phyloP scores from a whole-genome alignment of 1,284 basidiomycete species.

The Exsudoporus floridanus region DNA sequence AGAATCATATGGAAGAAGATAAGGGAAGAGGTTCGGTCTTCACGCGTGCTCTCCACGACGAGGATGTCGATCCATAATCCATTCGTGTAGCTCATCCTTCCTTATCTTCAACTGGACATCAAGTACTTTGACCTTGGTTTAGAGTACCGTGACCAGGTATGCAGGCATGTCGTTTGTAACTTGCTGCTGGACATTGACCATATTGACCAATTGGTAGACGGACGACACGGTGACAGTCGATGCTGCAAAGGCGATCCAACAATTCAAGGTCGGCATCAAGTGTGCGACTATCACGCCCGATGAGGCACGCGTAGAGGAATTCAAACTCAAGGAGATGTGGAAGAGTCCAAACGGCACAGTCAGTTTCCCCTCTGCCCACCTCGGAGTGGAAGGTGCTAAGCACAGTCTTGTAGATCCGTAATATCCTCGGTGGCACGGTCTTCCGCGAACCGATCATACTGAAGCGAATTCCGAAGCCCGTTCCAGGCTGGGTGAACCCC shows the following conservation, averaged over 20 bases:
- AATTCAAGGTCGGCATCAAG: constrained; percentile 91
- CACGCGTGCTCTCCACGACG: not conserved
- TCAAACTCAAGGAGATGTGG: constrained; percentile 99
- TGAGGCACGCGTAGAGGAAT: constrained; percentile 91
- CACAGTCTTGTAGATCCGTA: constrained; percentile 68
- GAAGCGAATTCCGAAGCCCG: constrained; percentile 84
- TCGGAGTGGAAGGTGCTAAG: constrained; percentile 7
- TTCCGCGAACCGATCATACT: constrained; percentile 99
- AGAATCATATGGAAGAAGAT: constrained; percentile 99
- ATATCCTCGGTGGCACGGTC: constrained; percentile 96
- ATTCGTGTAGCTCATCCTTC: constrained; percentile 78
- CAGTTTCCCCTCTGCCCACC: constrained; percentile 31
- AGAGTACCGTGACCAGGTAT: constrained; percentile 84
- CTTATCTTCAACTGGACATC: constrained; percentile 93
- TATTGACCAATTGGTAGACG: constrained; percentile 53
- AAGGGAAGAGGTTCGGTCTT: constrained; percentile 75
- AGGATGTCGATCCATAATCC: constrained; percentile 1
- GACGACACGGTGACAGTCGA: constrained; percentile 93
- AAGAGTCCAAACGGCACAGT: constrained; percentile 93
- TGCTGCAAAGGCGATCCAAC: constrained; percentile 87
- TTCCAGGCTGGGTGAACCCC: constrained; percentile 96
- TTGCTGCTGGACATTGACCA: constrained; percentile 2
- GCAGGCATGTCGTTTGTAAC: constrained; percentile 20
- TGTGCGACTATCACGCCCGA: constrained; percentile 99
- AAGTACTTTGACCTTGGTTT: constrained; percentile 98